phyloP scores from a whole-genome alignment of 257 asterid genomes.

The Solanum infundibuliforme region DNA sequence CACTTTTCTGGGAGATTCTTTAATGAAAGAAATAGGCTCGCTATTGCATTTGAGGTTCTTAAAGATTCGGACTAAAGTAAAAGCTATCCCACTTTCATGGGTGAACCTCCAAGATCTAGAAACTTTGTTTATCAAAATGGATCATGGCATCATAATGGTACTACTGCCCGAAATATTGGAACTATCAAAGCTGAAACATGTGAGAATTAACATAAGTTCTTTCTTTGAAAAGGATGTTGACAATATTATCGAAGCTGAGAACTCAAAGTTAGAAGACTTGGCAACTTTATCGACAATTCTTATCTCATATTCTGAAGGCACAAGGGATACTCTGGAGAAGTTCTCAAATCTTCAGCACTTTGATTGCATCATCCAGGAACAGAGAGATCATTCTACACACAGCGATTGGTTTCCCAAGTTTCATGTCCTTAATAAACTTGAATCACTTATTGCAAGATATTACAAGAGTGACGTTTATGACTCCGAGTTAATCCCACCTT shows the following conservation, averaged over 20 bases:
- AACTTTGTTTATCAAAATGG: not conserved
- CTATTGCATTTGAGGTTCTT: not conserved
- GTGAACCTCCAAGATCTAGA: not conserved
- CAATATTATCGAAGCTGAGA: not conserved
- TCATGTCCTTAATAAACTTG: not conserved
- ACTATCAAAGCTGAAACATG: not conserved
- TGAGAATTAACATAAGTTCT: not conserved
- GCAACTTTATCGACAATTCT: not conserved
- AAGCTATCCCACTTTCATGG: not conserved
- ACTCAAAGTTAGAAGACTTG: not conserved
- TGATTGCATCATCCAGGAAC: not conserved
- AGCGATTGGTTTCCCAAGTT: not conserved
- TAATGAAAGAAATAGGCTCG: not conserved
- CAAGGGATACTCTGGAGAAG: not conserved
- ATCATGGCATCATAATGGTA: not conserved
- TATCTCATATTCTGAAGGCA: not conserved
- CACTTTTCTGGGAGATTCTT: not conserved
- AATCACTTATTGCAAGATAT: not conserved
- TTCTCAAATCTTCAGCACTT: not conserved
- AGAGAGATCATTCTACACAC: not conserved
- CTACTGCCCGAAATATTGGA: not conserved
- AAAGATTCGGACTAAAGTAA: not conserved
- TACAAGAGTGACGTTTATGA: no score
- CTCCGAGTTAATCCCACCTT: no score
- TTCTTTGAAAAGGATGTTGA: not conserved